Evolutionary conservation across 148 eudicot species (phyloP).

Genomic region (Vaccinium macrocarpon): DNA sequence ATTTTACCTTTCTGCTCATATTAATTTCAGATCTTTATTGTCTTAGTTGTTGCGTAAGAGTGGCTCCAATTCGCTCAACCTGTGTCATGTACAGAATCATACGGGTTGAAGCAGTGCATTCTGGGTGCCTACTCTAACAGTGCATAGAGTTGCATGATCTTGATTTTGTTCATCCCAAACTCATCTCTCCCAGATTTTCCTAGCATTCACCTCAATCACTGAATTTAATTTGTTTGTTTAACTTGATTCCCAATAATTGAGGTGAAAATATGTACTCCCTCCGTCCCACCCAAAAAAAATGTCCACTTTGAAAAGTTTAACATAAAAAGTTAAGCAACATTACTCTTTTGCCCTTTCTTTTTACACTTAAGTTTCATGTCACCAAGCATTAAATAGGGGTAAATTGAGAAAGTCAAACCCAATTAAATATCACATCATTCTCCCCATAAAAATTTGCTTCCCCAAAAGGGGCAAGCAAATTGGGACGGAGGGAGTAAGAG

Average conservation of each 20-base stretch:
- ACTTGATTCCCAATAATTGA: not conserved
- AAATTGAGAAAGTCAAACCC: no score
- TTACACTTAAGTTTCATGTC: no score
- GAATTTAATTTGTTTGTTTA: not conserved
- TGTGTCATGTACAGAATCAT: not conserved
- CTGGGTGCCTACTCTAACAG: not conserved
- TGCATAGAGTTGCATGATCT: not conserved
- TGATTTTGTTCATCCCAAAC: not conserved
- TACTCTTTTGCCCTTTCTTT: no score
- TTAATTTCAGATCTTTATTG: not conserved
- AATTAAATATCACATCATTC: no score
- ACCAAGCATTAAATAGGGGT: no score
- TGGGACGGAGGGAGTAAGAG: no score
- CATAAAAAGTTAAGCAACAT: no score
- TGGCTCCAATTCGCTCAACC: no score
- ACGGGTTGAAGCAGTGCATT: not conserved
- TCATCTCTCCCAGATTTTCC: not conserved
- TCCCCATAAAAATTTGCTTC: no score
- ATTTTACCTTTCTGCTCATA: not conserved
- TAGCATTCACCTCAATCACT: not conserved
- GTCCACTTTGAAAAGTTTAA: no score
- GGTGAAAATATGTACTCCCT: not conserved
- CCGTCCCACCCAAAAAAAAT: no score
- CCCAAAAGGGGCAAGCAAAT: no score
- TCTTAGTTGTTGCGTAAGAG: not conserved